Base-by-base conservation (phyloP, 306 rosid genomes). In the Cucurbita moschata region DNA sequence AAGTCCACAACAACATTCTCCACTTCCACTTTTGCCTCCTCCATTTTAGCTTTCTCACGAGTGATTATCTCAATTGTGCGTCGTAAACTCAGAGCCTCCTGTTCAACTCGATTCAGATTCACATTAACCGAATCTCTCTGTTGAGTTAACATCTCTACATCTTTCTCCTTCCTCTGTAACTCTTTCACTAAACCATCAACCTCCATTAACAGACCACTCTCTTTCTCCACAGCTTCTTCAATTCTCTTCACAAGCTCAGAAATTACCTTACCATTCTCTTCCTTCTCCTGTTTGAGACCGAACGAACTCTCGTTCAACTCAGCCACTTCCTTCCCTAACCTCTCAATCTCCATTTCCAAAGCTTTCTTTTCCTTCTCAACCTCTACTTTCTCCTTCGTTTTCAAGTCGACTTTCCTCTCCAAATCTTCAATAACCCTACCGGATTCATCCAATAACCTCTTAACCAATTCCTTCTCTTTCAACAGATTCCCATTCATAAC, bases 161-260 rank as follows among this genome's bases (percentile, higher is more conserved):
- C 72, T 44, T 74, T 63, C 52, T 85, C 86, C 75, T 85, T 85
- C 70, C 82, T 83, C 64, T 79, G 73, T 74, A 83, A 82, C 79
- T 82, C 86, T 12, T 38, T 68, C 71, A 47, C 43, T 73, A 89
- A 70, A 0, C 19, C 63, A 8, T 73, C 12, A 6, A 83, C 44
- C 84, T 86, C 83, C 79, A 52, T 26, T 44, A 2, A 69, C 88
- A 81, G 77, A 52, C 60, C 81, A 67, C 46, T 72, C 26, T 70
- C 86, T 77, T 78, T 83, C 68, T 43, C 85, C 10, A 8, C 0
- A 0, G 86, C 83, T 56, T 79, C 64, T 0, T 42, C 81, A 56
- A 81, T 79, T n/a, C 37, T 78, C 69, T 4, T 81, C 53, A 79
- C 91, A 73, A 83, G 59, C 39, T 79, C 81, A 4, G 1, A 10